A percentile compares a stretch with the other conserved stretches of the same genome.
Conservation (phyloP, 1,139 yeast species). For the Candida gigantensis region DNA sequence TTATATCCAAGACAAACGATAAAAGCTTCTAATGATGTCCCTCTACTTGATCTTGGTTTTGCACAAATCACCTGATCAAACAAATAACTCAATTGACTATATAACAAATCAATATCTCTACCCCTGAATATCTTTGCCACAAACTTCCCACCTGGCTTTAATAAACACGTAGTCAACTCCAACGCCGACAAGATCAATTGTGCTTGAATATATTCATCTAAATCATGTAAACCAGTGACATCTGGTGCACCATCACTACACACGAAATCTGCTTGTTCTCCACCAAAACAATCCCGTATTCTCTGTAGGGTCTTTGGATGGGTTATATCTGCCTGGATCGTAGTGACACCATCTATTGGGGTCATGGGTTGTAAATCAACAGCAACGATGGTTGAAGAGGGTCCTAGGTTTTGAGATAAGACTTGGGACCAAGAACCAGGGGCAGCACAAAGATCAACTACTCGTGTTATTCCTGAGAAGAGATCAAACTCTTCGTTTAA, state of each 20-base stretch:
- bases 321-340: constrained; percentile 94
- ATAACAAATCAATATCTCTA: constrained; percentile 87
- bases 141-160: constrained; percentile 87
- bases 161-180: constrained; percentile 83
- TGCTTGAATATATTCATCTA: constrained; percentile 95
- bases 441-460: constrained; percentile 97
- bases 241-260: constrained; percentile 99
- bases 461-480: constrained; percentile 65
- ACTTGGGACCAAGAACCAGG: constrained; percentile 99
- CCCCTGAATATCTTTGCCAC: constrained; percentile 97
- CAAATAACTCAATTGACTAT: constrained; percentile 81
- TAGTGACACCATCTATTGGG: constrained; percentile 84
- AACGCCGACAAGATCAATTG: constrained; percentile 88
- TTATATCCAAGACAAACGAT: constrained; percentile 86
- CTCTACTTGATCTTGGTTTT: constrained; percentile 91
- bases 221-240: constrained; percentile 94
- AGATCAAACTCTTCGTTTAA: constrained; percentile 85
- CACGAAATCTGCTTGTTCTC: constrained; percentile 91
- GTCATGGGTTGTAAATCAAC: constrained; percentile 98
- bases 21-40: constrained; percentile 90
- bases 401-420: constrained; percentile 63
- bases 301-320: constrained; percentile 83
- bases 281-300: constrained; percentile 80
- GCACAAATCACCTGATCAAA: constrained; percentile 91
- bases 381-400: constrained; percentile 76